phyloP scores from a whole-genome alignment of 2,329 filamentous ascomycete genomes.

The Colletotrichum shisoi region DNA sequence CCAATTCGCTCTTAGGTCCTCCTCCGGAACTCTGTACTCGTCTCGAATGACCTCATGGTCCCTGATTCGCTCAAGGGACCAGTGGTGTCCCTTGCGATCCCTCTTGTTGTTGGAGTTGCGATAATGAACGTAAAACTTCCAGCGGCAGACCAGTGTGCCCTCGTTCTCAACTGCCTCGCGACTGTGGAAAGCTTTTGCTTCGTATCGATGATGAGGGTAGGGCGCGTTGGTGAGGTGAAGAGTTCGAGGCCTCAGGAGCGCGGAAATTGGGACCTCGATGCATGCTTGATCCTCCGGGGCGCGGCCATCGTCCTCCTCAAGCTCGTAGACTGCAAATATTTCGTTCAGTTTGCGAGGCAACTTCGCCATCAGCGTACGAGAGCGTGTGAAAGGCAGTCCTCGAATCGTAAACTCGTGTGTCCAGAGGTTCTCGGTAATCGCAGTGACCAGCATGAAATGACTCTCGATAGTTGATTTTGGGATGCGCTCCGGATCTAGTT shows the following conservation, averaged over 20 bases:
- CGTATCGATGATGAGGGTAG: constrained; percentile 52
- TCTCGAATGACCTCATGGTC: constrained; percentile 45
- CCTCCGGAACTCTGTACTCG: constrained; percentile 46
- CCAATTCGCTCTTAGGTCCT: constrained; percentile 49
- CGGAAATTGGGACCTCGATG: constrained; percentile 52
- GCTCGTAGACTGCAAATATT: constrained; percentile 54
- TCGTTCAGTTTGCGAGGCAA: constrained; percentile 55
- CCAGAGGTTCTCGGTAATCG: constrained; percentile 48
- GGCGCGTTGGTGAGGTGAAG: constrained; percentile 65
- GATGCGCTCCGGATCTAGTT: constrained; percentile 41
- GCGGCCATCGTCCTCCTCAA: constrained; percentile 49
- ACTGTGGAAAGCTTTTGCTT: constrained; percentile 39
- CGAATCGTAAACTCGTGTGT: constrained; percentile 46
- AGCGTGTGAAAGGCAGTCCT: constrained; percentile 52
- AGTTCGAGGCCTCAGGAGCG: constrained; percentile 52
- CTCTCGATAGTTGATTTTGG: constrained; percentile 43
- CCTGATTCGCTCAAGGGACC: constrained; percentile 48
- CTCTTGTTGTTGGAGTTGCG: constrained; percentile 43
- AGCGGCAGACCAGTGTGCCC: constrained; percentile 61
- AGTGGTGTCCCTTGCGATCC: constrained; percentile 46
- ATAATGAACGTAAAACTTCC: constrained; percentile 53
- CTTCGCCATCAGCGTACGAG: constrained; percentile 48
- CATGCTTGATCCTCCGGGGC: constrained; percentile 48
- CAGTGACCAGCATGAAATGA: constrained; percentile 54
- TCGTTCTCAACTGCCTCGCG: constrained; percentile 42